phyloP scores from a whole-genome alignment of 305 asterid species.

The Solanum hybrid region DNA sequence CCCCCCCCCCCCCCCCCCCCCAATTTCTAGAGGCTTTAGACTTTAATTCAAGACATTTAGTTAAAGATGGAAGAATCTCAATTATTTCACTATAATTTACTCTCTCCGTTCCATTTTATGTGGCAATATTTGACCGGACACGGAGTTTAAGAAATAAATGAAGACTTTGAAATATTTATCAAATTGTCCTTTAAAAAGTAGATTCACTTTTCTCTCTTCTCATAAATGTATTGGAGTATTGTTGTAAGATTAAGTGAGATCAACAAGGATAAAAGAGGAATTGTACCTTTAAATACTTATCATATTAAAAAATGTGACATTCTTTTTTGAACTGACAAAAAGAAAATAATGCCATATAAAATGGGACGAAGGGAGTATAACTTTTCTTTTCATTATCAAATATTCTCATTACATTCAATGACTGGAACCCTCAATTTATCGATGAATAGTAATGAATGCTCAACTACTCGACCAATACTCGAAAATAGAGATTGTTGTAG shows the following conservation, averaged over 20 bases:
- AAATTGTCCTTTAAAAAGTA: no score
- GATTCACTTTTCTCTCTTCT: no score
- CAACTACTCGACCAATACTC: not conserved
- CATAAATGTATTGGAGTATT: no score
- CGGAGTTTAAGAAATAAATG: no score
- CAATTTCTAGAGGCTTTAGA: not conserved
- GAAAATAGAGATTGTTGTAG: not conserved
- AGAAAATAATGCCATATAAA: accelerated
- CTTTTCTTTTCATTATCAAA: not conserved
- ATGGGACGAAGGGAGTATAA: not conserved
- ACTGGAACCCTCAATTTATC: not conserved
- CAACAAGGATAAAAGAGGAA: no score
- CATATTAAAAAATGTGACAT: no score
- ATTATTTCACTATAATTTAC: not conserved
- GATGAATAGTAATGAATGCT: not conserved
- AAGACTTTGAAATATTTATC: no score
- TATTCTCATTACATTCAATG: not conserved
- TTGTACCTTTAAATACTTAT: no score
- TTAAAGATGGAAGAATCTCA: not conserved
- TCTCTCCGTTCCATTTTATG: accelerated
- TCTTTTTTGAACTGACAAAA: no score
- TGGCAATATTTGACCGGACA: no score
- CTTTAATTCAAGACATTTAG: not conserved
- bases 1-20: no score
- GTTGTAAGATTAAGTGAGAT: no score